These are phyloP conservation scores for Carex littledalei DNA, from an alignment of 176 grass and related monocot genomes.

Conservation along the genomic window DNA sequence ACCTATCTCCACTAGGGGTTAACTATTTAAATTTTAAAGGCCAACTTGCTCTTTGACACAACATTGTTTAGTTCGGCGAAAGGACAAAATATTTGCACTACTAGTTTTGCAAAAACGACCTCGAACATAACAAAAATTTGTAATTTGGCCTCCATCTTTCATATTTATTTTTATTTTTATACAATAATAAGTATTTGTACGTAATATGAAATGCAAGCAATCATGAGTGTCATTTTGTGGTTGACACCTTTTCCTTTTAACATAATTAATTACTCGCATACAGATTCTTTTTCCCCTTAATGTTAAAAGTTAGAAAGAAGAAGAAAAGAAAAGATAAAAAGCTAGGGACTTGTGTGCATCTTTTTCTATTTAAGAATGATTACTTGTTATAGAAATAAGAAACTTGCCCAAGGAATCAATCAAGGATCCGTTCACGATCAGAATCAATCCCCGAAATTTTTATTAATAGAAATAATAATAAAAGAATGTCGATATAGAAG, in stretches of 20 bases:
- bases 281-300: neutral
- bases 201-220: too few relatives aligned
- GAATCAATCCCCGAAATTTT: slow-evolving; percentile 3
- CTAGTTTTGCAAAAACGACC: neutral
- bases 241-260: too few relatives aligned
- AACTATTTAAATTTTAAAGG: neutral
- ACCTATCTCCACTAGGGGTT: neutral
- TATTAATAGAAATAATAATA: too few relatives aligned
- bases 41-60: neutral
- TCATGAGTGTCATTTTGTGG: too few relatives aligned
- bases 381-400: neutral
- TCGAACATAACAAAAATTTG: neutral
- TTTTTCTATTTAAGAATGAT: neutral
- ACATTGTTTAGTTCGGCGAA: neutral
- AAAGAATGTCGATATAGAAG: too few relatives aligned
- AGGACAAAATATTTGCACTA: neutral
- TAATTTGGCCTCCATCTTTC: neutral
- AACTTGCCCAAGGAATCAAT: too few relatives aligned
- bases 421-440: neutral
- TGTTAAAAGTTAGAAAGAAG: neutral
- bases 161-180: neutral
- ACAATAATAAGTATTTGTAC: too few relatives aligned
- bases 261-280: too few relatives aligned
- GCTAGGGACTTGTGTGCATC: neutral
- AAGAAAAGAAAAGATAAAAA: neutral